These are phyloP conservation scores for Phytophthora ohioensis DNA, from an alignment of 352 stramenopile genomes.

Conservation along the genomic window DNA sequence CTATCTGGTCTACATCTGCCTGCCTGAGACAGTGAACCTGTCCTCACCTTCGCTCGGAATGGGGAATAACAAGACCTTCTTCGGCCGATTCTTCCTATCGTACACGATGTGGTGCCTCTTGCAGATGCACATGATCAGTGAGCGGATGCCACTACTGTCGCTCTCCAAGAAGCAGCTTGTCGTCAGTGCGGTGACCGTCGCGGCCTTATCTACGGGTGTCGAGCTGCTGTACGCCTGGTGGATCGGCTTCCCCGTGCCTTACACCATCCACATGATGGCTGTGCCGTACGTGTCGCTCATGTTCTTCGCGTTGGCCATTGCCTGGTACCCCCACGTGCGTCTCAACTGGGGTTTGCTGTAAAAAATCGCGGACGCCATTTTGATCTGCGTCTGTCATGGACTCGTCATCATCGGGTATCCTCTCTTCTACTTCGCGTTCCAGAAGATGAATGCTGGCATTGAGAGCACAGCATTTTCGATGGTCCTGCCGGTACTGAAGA, in stretches of 20 bases:
- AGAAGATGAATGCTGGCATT: background rate
- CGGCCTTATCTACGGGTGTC: conserved; percentile 3
- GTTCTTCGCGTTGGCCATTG: conserved; percentile 19
- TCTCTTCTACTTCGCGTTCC: conserved; percentile 33
- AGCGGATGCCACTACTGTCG: conserved; percentile 13
- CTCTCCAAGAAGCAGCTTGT: conserved; percentile 26
- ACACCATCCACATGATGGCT: conserved; percentile 30
- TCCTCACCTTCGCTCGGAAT: conserved; percentile 12
- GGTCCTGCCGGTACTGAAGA: conserved; percentile 11
- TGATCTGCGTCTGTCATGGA: conserved; percentile 21
- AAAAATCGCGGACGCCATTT: conserved; percentile 16
- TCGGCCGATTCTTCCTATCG: conserved; percentile 28
- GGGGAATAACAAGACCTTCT: conserved; percentile 29
- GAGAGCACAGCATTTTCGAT: conserved; percentile 12
- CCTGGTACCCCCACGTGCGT: conserved; percentile 19
- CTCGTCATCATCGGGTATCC: conserved; percentile 30
- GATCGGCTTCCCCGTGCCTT: conserved; percentile 28
- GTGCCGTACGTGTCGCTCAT: conserved; percentile 32
- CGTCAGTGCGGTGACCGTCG: conserved; percentile 12
- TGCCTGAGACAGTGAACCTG: conserved; percentile 17
- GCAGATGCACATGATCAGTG: conserved; percentile 27
- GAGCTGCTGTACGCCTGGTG: conserved; percentile 20
- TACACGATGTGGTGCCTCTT: conserved; percentile 33
- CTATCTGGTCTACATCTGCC: conserved; percentile 19
- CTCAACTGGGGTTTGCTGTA: background rate